phyloP scores from a whole-genome alignment of 2,329 filamentous ascomycete species.

The Cercospora zeae-maydis region DNA sequence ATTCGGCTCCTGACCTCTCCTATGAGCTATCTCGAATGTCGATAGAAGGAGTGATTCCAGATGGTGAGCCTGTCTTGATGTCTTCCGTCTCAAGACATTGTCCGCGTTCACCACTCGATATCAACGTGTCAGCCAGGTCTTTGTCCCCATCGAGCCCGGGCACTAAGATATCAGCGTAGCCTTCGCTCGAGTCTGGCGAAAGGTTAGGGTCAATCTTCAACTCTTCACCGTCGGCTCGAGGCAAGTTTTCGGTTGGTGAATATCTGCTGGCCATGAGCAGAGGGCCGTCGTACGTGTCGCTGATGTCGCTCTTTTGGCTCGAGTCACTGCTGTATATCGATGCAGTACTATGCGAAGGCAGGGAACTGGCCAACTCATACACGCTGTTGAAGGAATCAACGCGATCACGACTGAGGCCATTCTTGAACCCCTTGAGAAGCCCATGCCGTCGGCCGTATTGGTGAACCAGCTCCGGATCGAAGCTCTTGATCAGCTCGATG shows the following conservation, averaged over 20 bases:
- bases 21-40: not conserved
- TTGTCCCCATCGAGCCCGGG: not conserved
- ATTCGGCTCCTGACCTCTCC: not conserved
- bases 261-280: not conserved
- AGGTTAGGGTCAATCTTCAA: not conserved
- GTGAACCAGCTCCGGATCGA: slow-evolving; percentile 43
- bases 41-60: not conserved
- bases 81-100: not conserved
- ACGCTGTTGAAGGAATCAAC: slow-evolving; percentile 8
- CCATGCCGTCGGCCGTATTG: slow-evolving; percentile 18
- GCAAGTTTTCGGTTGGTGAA: not conserved
- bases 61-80: not conserved
- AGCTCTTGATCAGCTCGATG: slow-evolving; percentile 43
- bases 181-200: not conserved
- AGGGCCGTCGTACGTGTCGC: not conserved
- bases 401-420: not conserved
- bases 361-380: slow-evolving; percentile 1
- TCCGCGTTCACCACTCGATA: not conserved
- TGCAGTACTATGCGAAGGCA: slow-evolving; percentile 1
- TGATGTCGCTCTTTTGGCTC: not conserved
- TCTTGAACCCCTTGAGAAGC: not conserved
- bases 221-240: not conserved
- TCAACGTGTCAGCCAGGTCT: not conserved
- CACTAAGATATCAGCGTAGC: not conserved
- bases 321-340: not conserved